Evolutionary conservation across 2,329 filamentous ascomycete genomes (phyloP).

Genomic region (Ilyonectria sp.): DNA sequence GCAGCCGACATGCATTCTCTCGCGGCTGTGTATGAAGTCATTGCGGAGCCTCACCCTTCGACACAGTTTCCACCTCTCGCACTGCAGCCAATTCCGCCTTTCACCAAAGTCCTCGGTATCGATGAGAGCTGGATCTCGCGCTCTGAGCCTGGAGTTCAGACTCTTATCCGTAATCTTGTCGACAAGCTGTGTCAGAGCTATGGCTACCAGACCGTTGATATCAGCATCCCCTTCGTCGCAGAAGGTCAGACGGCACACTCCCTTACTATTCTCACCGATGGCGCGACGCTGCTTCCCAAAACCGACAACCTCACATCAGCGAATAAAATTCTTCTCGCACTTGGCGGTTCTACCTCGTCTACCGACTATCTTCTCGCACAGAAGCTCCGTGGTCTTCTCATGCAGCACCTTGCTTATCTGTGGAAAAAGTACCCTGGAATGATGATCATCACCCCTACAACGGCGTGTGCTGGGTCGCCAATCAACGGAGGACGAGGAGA

Average conservation of each 20-base stretch:
- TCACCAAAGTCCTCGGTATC: conserved; percentile 72
- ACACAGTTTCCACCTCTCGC: conserved; percentile 66
- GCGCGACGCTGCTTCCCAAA: conserved; percentile 62
- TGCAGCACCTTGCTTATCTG: conserved; percentile 79
- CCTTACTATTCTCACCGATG: conserved; percentile 80
- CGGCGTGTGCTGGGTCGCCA: conserved; percentile 63
- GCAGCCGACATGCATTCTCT: conserved; percentile 78
- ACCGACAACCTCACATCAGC: conserved; percentile 68
- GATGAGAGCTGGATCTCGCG: conserved; percentile 74
- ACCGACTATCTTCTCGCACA: conserved; percentile 80
- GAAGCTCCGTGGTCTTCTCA: conserved; percentile 77
- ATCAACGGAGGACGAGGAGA: conserved; percentile 49
- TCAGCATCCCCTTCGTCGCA: conserved; percentile 70
- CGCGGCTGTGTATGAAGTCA: conserved; percentile 74
- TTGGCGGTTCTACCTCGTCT: conserved; percentile 74
- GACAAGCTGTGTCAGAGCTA: conserved; percentile 67
- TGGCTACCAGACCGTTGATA: conserved; percentile 68
- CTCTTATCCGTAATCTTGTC: conserved; percentile 60
- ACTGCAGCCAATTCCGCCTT: conserved; percentile 41
- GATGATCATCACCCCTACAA: conserved; percentile 80
- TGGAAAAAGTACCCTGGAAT: conserved; percentile 78
- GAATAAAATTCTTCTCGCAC: conserved; percentile 76
- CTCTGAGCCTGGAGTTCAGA: conserved; percentile 59
- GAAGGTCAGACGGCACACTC: conserved; percentile 82
- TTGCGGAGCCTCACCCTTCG: conserved; percentile 74